Evolutionary conservation across 192 early-diverging fungal species (phyloP), one percentile per base, ranked within the genome.

Genomic region (Umbelopsis vinacea): DNA sequence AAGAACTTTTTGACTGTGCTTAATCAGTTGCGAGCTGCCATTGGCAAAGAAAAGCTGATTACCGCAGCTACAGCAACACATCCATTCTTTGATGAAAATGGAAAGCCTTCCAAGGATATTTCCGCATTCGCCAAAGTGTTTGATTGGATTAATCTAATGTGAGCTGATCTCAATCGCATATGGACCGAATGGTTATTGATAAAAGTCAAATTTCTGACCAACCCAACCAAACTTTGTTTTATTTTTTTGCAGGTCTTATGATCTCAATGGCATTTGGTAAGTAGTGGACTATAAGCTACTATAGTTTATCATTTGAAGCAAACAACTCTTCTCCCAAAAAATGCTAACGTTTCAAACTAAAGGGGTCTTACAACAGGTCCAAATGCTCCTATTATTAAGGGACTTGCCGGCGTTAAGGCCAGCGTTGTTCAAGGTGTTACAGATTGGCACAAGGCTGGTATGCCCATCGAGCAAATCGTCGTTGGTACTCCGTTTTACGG

Each of bases 101-200:
- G 88, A 9, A 45, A 45, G 0, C 83, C 84, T 2, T 55, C 88
- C 52, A 38, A 69, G 21, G 85, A 90, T 48, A 83, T 91, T 7
- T 84, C 84, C 3, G 83, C 55, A 23, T 91, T 87, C 69, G 84
- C 83, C 22, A 71, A 75, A 23, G 71, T 76, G 15, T 81, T 92
- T 24, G 86, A 90, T 74, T 86, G 79, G 37, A 83, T 92, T 74
- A 88, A 90, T 37, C 53, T 89, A 23, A 90, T 91, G 88, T 76
- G 26, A 37, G 57, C 35, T 12, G 21, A 24, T 68, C 11, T 35
- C 67, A 19, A 14, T 14, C 3, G 38, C 38, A 40, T 43, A 50
- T 50, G 9, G 48, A n/a, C 47, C 3, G 47, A 5, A 50, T 6
- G n/a, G 19, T 4, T 45, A 24, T 45, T 45, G 38, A 40, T 24